phyloP scores from a whole-genome alignment of 2,329 filamentous ascomycete species.

The Paecilomyces dactylethromorphus region DNA sequence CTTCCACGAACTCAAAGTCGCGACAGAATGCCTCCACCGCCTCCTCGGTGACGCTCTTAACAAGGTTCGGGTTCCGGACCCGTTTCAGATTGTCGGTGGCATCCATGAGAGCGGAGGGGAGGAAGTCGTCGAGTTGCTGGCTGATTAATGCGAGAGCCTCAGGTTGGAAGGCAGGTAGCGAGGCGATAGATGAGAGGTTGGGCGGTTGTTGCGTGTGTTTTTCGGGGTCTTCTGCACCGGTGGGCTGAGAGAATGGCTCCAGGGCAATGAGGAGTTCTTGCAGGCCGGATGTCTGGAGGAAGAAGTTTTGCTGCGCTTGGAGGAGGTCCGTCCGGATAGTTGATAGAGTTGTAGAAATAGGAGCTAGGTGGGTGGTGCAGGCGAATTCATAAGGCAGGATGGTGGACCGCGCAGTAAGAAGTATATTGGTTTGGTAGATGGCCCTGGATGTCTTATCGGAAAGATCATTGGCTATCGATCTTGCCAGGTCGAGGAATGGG shows the following conservation, averaged over 20 bases:
- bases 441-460: conserved; percentile 38
- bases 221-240: neutral
- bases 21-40: conserved; percentile 78
- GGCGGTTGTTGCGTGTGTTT: conserved; percentile 21
- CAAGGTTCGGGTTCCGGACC: conserved; percentile 65
- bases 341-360: conserved; percentile 48
- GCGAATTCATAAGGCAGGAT: conserved; percentile 53
- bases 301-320: conserved; percentile 63
- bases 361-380: conserved; percentile 50
- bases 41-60: conserved; percentile 70
- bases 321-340: conserved; percentile 47
- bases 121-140: conserved; percentile 77
- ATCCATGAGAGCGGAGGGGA: conserved; percentile 89
- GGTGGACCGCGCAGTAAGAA: conserved; percentile 33
- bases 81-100: conserved; percentile 73
- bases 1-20: conserved; percentile 70
- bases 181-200: conserved; percentile 50
- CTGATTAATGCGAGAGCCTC: conserved; percentile 59
- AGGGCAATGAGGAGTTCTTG: conserved; percentile 56
- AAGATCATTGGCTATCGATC: conserved; percentile 45
- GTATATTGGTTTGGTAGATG: conserved; percentile 43
- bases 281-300: conserved; percentile 70
- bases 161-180: conserved; percentile 53
- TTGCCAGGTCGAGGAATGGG: conserved; percentile 66
- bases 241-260: conserved; percentile 27